Evolutionary conservation across 139 green algal genomes (phyloP), one percentile per base, ranked within the genome.

Genomic region (Chlamydomonas incerta): DNA sequence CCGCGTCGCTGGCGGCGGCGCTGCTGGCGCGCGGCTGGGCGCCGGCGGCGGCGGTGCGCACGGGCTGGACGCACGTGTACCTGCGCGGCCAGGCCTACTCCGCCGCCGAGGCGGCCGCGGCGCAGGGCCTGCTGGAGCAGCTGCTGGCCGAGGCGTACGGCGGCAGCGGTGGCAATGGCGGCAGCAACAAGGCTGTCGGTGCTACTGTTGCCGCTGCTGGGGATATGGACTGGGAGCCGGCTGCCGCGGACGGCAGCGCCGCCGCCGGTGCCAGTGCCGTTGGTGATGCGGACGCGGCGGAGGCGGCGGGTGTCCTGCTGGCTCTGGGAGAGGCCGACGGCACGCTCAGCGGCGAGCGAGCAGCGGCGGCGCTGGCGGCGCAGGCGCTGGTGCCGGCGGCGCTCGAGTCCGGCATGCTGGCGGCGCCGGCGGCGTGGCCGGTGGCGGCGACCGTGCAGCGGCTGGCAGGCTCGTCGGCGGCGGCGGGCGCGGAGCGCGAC

Each of bases 1-100:
- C 93, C 93, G 90, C 87, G 0, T 50, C 58, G 2, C 86, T 97
- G 46, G 65, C 90, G 17, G 26, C 50, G 0, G 89, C 89, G 35
- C 89, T 98, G 73, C 74, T 94, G 26, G 33, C 87, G 72, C 80
- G 93, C 14, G 96, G 96, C 24, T 93, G 87, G 87, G 31, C 41
- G 0, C 58, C 93, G 47, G 28, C 4, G 41, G 21, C 28, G 17
- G 93, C 93, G 11, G 75, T 97, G 80, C 35, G 34, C 1, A 68
- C 63, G 11, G 89, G 87, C 0, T 98, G 94, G 92, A 18, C 73
- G 37, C 88, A 91, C 37, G 87, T 77, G 23, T 94, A 94, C 58
- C 24, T 93, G 28, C 55, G 77, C 0, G 81, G 74, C n/a, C 80
- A 86, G 80, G 69, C 50, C 68, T 70, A 72, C 55, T 68, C 68